Conservation (phyloP, 495 filamentous ascomycete genomes). For the Lichina pygmaea region DNA sequence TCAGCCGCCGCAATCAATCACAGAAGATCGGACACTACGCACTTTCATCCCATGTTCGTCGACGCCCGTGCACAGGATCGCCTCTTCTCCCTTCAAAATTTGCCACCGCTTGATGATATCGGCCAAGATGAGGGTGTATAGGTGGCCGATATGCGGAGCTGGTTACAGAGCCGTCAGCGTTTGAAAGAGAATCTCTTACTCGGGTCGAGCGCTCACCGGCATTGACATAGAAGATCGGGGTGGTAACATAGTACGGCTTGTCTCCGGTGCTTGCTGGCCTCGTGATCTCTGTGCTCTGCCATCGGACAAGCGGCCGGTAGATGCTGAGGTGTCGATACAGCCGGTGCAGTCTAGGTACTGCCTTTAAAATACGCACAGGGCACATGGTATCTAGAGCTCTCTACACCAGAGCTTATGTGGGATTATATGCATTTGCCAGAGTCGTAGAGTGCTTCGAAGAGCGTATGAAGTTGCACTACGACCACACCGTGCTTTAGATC, state of each 20-base stretch:
- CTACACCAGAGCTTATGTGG: too few species aligned
- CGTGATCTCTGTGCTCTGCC: conserved; percentile 4
- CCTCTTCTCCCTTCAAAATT: conserved; percentile 37
- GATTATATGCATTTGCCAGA: too few species aligned
- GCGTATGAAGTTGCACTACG: too few species aligned
- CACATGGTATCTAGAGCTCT: too few species aligned
- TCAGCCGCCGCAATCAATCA: background rate
- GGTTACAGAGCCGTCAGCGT: conserved; percentile 6
- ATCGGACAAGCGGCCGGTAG: conserved; percentile 8
- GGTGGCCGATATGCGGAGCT: conserved; percentile 87
- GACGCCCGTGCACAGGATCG: conserved; percentile 71
- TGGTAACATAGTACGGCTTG: conserved; percentile 91
- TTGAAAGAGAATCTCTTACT: background rate
- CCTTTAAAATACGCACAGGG: too few species aligned
- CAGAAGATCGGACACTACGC: background rate
- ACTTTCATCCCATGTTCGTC: conserved; percentile 95
- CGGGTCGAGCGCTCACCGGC: conserved; percentile 26
- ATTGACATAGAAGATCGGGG: conserved; percentile 98
- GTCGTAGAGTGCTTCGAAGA: too few species aligned
- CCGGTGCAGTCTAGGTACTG: too few species aligned
- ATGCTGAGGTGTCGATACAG: conserved; percentile 5
- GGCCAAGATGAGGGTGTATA: conserved; percentile 75
- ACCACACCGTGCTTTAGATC: too few species aligned
- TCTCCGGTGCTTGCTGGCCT: conserved; percentile 6
- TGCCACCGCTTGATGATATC: conserved; percentile 91